These are phyloP conservation scores for Epichloe festucae DNA, from an alignment of 2,329 filamentous ascomycete species.

Conservation along the genomic window DNA sequence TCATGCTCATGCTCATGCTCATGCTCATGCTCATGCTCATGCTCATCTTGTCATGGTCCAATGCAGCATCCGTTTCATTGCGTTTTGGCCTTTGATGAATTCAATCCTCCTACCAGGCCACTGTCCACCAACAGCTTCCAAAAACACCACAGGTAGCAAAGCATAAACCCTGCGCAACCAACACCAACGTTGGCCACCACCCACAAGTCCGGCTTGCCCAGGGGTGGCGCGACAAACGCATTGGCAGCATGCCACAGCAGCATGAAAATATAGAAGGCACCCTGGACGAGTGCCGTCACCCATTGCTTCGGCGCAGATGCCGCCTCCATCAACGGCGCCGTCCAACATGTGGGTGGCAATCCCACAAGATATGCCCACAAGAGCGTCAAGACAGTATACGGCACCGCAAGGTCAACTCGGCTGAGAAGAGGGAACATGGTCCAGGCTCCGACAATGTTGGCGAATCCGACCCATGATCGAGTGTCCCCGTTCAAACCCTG, in stretches of 20 bases:
- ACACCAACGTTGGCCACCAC: conserved; percentile 81
- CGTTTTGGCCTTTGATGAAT: conserved; percentile 22
- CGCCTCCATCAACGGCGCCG: conserved; percentile 49
- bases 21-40: background rate
- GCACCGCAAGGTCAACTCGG: conserved; percentile 70
- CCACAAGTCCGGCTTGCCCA: conserved; percentile 83
- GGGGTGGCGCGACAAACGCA: conserved; percentile 52
- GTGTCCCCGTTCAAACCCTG: conserved; percentile 64
- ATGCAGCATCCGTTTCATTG: conserved; percentile 11
- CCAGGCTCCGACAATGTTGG: conserved; percentile 80
- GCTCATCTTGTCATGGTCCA: background rate
- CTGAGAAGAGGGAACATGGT: conserved; percentile 87
- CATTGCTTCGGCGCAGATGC: conserved; percentile 24
- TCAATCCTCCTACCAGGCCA: conserved; percentile 29
- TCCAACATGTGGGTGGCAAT: conserved; percentile 63
- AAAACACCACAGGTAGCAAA: conserved; percentile 88
- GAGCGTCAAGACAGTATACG: conserved; percentile 72
- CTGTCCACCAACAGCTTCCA: conserved; percentile 53
- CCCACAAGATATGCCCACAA: conserved; percentile 89
- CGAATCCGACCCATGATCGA: conserved; percentile 90
- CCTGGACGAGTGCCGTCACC: conserved; percentile 56
- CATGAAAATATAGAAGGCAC: conserved; percentile 66
- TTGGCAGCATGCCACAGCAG: conserved; percentile 70
- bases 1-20: background rate
- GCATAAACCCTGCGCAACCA: conserved; percentile 69